phyloP scores from a whole-genome alignment of 805 yeast species.

The Cephaloascus fragrans region DNA sequence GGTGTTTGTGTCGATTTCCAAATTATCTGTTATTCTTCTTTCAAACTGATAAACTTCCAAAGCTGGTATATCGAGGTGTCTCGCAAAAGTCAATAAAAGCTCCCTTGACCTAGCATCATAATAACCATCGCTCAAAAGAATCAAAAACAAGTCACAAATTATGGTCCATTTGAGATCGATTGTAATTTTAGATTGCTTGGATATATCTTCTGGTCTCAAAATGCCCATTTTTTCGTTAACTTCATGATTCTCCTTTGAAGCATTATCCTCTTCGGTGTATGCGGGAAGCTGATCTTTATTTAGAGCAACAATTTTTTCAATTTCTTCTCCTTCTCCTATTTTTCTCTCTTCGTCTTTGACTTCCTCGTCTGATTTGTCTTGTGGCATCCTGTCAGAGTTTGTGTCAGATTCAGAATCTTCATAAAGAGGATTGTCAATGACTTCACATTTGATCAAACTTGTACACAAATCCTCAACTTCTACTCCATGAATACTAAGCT shows the following conservation, averaged over 20 bases:
- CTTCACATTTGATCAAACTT: conserved; percentile 42
- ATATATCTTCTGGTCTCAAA: conserved; percentile 19
- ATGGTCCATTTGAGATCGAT: conserved; percentile 90
- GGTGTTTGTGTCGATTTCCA: conserved; percentile 63
- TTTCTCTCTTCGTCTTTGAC: conserved; percentile 1
- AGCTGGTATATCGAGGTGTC: conserved; percentile 42
- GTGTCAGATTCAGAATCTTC: conserved; percentile 8
- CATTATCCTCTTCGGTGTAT: background rate
- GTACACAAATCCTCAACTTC: conserved; percentile 61
- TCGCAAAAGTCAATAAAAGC: conserved; percentile 60
- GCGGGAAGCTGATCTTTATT: no score
- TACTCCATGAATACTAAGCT: conserved; percentile 75
- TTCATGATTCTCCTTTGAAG: background rate
- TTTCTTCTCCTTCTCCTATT: no score
- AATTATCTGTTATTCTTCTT: conserved; percentile 77
- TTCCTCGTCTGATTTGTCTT: conserved; percentile 4
- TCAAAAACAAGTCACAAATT: conserved; percentile 79
- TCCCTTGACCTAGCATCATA: conserved; percentile 88
- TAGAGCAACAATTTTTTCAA: no score
- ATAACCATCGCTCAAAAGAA: conserved; percentile 70
- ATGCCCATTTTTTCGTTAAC: conserved; percentile 6
- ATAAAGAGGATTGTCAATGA: conserved; percentile 41
- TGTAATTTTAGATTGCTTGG: conserved; percentile 29
- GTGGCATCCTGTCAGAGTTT: no score
- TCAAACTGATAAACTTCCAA: conserved; percentile 84